These are phyloP conservation scores for Bremia lactucae DNA, from an alignment of 352 stramenopile species.

Conservation along the genomic window DNA sequence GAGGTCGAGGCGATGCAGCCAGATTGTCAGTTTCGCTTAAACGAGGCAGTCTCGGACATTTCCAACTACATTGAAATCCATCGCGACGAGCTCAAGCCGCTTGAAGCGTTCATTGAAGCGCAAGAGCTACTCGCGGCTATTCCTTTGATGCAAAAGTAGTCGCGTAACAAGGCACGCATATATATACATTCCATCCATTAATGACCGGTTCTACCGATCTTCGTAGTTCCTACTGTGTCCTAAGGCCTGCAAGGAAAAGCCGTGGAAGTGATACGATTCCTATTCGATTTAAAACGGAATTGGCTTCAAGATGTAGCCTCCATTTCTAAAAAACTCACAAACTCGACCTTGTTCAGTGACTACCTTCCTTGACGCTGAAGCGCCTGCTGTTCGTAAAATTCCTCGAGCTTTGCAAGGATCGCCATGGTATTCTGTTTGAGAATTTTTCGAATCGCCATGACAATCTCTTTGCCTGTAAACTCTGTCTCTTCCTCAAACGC, in stretches of 20 bases:
- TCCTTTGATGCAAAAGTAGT: slow-evolving; percentile 27
- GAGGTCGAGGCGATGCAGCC: slow-evolving; percentile 78
- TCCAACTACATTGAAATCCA: slow-evolving; percentile 33
- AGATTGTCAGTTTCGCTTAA: slow-evolving; percentile 59
- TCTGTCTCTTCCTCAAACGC: slow-evolving; percentile 76
- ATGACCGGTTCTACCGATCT: not conserved
- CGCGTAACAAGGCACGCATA: too few species aligned
- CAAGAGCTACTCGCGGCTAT: slow-evolving; percentile 35
- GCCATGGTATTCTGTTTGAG: slow-evolving; percentile 79
- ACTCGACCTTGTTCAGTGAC: not conserved
- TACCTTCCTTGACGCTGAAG: slow-evolving; percentile 15
- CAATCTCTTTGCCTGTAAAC: slow-evolving; percentile 76
- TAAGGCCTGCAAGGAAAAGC: too few species aligned
- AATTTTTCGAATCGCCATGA: slow-evolving; percentile 74
- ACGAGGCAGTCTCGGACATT: slow-evolving; percentile 47
- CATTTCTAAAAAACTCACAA: not conserved
- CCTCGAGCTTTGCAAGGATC: slow-evolving; percentile 59
- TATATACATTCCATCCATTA: not conserved
- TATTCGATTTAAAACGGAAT: too few species aligned
- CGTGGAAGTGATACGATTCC: too few species aligned
- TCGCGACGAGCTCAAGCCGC: slow-evolving; percentile 25
- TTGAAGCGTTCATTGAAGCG: slow-evolving; percentile 36
- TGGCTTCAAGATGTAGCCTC: not conserved
- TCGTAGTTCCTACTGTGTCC: too few species aligned
- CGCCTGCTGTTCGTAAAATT: slow-evolving; percentile 54